Conservation (phyloP, 1,284 basidiomycete species). For the Sutorius eximius region DNA sequence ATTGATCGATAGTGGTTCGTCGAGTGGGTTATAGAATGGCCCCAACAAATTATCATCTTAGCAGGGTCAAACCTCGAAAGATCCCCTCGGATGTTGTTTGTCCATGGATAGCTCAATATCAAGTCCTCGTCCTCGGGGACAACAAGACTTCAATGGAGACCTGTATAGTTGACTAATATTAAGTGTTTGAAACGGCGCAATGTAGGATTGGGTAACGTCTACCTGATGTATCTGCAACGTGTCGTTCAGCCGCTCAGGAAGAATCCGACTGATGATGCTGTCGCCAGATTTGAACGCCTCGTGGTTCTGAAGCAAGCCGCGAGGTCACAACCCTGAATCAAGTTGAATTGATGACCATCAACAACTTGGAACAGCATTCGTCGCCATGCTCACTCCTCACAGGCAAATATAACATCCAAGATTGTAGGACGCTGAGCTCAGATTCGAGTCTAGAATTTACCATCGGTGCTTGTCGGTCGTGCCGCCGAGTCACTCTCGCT, state of each 20-base stretch:
- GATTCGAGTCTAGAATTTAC: not conserved
- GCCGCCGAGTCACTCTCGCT: too few relatives aligned
- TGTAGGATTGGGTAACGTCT: slow-evolving; percentile 9
- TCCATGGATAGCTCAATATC: slow-evolving; percentile 3
- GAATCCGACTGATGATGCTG: not conserved
- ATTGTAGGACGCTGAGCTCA: not conserved
- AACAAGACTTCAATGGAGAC: not conserved
- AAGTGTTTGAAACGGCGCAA: slow-evolving; percentile 5
- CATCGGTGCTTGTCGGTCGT: too few relatives aligned
- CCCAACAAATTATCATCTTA: not conserved
- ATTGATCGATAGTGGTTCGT: slow-evolving; percentile 14
- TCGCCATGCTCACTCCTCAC: not conserved
- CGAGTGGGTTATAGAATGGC: not conserved
- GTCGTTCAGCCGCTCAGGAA: slow-evolving; percentile 8
- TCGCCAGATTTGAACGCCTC: slow-evolving; percentile 14
- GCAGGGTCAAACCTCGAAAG: slow-evolving; percentile 8
- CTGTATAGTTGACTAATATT: not conserved
- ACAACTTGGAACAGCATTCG: not conserved
- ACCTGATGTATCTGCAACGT: slow-evolving; percentile 20
- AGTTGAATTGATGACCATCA: not conserved
- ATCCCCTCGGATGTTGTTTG: slow-evolving; percentile 8
- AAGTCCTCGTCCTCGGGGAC: slow-evolving; percentile 7
- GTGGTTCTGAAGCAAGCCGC: slow-evolving; percentile 17
- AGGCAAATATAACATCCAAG: not conserved
- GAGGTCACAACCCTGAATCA: not conserved